Evolutionary conservation across 2,329 filamentous ascomycete genomes (phyloP).

Genomic region (Xylariaceae sp.): DNA sequence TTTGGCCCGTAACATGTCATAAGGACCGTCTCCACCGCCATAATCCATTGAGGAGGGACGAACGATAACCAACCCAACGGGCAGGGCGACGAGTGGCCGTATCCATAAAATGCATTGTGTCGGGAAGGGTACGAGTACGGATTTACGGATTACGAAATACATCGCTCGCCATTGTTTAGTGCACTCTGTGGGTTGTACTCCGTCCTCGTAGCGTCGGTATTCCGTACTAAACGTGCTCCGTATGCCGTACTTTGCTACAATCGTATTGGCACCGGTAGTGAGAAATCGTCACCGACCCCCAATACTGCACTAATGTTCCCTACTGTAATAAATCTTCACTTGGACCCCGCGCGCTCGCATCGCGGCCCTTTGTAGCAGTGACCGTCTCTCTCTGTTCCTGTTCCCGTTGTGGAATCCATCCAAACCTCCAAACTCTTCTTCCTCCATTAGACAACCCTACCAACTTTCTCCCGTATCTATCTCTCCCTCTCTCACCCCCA

Average conservation of each 20-base stretch:
- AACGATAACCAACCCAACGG: too few species aligned
- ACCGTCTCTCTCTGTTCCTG: not conserved
- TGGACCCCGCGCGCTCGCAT: constrained; percentile 18
- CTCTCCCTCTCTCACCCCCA: not conserved
- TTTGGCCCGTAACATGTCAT: too few species aligned
- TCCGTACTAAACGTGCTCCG: not conserved
- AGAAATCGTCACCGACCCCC: not conserved
- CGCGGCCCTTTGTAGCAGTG: constrained; percentile 13
- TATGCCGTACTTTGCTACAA: not conserved
- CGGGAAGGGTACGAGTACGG: too few species aligned
- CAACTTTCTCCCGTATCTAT: not conserved
- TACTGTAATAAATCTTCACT: constrained; percentile 7
- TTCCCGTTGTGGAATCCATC: not conserved
- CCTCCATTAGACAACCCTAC: not conserved
- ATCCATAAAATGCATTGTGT: too few species aligned
- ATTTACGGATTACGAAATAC: too few species aligned
- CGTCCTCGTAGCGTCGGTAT: not conserved
- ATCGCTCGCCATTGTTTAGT: too few species aligned
- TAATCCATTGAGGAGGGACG: too few species aligned
- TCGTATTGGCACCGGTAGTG: not conserved
- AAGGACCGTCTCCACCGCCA: too few species aligned
- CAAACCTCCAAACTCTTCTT: constrained; percentile 2
- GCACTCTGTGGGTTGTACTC: too few species aligned
- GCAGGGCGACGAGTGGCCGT: too few species aligned
- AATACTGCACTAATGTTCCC: not conserved